Evolutionary conservation across 2,329 filamentous ascomycete species (phyloP).

Genomic region (Cladosporium sp.): DNA sequence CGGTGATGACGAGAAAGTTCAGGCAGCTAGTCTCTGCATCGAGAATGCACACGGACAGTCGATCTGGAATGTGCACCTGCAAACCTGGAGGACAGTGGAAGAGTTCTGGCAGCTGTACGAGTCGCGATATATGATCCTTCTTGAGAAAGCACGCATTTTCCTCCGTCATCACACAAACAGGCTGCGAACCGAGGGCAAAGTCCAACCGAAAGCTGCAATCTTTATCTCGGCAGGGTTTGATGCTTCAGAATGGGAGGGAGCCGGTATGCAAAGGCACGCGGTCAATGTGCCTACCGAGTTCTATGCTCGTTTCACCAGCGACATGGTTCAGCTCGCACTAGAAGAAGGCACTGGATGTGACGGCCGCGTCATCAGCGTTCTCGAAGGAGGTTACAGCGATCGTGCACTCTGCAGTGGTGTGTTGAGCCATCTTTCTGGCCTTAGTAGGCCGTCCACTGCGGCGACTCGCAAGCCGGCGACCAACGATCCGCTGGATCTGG

Average conservation of each 20-base stretch:
- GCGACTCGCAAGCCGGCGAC: not conserved
- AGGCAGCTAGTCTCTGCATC: constrained; percentile 88
- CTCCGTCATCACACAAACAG: constrained; percentile 68
- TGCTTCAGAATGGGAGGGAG: constrained; percentile 88
- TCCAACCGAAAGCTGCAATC: constrained; percentile 74
- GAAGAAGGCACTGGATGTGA: constrained; percentile 75
- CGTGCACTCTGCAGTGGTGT: constrained; percentile 83
- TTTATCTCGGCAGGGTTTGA: constrained; percentile 97
- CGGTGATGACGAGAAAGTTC: constrained; percentile 90
- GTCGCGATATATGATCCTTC: constrained; percentile 66
- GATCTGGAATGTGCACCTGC: constrained; percentile 92
- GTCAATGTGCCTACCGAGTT: constrained; percentile 97
- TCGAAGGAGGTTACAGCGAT: constrained; percentile 96
- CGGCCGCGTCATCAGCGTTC: constrained; percentile 83
- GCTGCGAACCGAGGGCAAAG: constrained; percentile 53
- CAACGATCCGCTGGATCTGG: not conserved
- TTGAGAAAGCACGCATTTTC: constrained; percentile 77
- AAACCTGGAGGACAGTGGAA: constrained; percentile 74
- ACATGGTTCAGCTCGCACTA: constrained; percentile 75
- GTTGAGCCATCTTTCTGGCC: constrained; percentile 81
- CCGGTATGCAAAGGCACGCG: constrained; percentile 90
- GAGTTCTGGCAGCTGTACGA: constrained; percentile 92
- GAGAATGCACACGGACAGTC: constrained; percentile 92
- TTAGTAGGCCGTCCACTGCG: constrained; percentile 45
- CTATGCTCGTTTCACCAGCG: constrained; percentile 83